Evolutionary conservation across 331 rosid species (phyloP), one percentile per base, ranked within the genome.

Genomic region (Telfairia occidentalis): DNA sequence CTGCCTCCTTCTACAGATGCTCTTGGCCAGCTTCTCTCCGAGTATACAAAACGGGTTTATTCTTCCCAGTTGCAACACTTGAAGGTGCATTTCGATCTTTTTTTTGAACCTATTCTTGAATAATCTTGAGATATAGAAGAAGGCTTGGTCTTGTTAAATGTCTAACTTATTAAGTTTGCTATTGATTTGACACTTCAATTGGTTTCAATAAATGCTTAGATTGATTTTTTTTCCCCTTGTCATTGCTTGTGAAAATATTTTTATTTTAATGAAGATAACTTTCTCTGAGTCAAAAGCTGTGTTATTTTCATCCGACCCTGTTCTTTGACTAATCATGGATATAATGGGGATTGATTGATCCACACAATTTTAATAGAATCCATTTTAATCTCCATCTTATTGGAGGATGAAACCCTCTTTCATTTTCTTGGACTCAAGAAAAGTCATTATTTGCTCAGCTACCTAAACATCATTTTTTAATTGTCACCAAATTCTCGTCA

Each of bases 61-160:
- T 80, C 92, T 74, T 91, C 96, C 83, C 98, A 94, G 80, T 86
- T 94, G 85, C 97, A 90, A 81, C 98, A 94, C 85, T 85, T 94
- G 89, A 94, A 91, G 96, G 98, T 94, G 82, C 77, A 67, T 64
- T 42, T 80, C 45, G 23, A 50, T 70, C 40, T 76, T 16, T 7
- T 7, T 26, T 52, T 37, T 54, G 64, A 55, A 40, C n/a, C 34
- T 21, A 32, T 16, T 19, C 49, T 12, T 54, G 38, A 37, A 54
- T 34, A 58, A 38, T 29, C 16, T 59, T 59, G 37, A 29, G 32
- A 24, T 34, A 28, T 9, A 11, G 8, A 53, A 52, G 29, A 15
- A 12, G 58, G 24, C 50, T 32, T 18, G 46, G 40, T 28, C 24
- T 71, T 7, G 1, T 40, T 66, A 40, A 29, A 66, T 67, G 53